phyloP scores from a whole-genome alignment of 331 rosid species.

The Malus hybrid region DNA sequence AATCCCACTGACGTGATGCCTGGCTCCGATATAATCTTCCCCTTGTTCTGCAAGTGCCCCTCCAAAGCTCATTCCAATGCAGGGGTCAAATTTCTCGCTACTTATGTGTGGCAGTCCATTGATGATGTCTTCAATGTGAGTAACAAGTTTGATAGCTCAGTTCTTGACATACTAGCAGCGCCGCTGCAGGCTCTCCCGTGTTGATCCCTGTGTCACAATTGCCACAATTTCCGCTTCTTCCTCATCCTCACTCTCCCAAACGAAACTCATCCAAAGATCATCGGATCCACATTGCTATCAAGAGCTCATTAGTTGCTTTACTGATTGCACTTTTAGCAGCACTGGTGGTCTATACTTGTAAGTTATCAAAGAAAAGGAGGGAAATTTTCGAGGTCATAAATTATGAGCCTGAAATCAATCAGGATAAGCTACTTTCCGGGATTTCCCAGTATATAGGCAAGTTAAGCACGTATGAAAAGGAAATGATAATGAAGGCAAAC shows the following conservation, averaged over 20 bases:
- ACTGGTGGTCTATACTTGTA: conserved; percentile 18
- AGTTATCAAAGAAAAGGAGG: conserved; percentile 21
- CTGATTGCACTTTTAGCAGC: conserved; percentile 2
- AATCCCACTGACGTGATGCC: conserved; percentile 16
- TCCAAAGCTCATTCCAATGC: conserved; percentile 24
- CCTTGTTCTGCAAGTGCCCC: conserved; percentile 60
- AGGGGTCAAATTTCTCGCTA: conserved; percentile 31
- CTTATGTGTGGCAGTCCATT: conserved; percentile 47
- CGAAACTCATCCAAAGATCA: conserved; percentile 4
- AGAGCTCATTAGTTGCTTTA: conserved; percentile 25
- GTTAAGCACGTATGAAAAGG: conserved; percentile 33
- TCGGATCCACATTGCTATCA: conserved; percentile 13
- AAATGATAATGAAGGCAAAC: conserved; percentile 42
- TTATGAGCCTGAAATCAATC: neutral
- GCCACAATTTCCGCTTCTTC: conserved; percentile 38
- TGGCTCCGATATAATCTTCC: conserved; percentile 36
- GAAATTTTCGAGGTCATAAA: conserved; percentile 12
- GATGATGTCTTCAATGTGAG: conserved; percentile 36
- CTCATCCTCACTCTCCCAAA: conserved; percentile 14
- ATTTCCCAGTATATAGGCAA: conserved; percentile 49
- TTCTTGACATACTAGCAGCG: conserved; percentile 18
- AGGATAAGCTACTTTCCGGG: conserved; percentile 40
- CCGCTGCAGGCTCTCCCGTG: conserved; percentile 27
- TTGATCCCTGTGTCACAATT: conserved; percentile 44
- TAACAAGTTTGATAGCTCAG: conserved; percentile 37